Evolutionary conservation across 2,329 filamentous ascomycete genomes (phyloP), one percentile per base, ranked within the genome.

Genomic region (Colletotrichum zoysiae): DNA sequence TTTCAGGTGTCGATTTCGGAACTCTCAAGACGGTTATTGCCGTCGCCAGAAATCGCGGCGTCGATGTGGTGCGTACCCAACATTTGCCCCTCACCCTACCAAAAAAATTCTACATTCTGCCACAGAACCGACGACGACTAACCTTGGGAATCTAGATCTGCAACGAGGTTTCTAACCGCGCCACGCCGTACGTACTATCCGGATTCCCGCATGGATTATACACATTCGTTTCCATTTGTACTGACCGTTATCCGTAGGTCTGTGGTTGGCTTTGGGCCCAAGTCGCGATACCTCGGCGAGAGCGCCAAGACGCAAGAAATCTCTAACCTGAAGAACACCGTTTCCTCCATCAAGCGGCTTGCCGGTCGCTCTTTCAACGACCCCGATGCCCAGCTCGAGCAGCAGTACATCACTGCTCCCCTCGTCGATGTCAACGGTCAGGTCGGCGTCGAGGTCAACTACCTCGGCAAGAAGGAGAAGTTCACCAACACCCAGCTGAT

Each of bases 281-380:
- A 97, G 86, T 91, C 90, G 83, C 93, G 96, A 86, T 97, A 97
- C 82, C 89, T 99, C 76, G 96, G 96, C 76, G 96, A 99, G 87
- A 85, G 93, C 70, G 96, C 96, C 77, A 98, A 98, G 90, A 98
- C 95, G 77, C 95, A 98, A 86, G 96, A 99, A 86, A 97, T 97
- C 82, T 97, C 95, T 80, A 99, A 99, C 88, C 91, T 98, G 80
- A 99, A 98, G 88, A 99, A 99, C 89, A 99, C 96, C 77, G 93
- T 99, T 85, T 88, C 90, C 82, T 95, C 91, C 76, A 89, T 99
- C 79, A 97, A 97, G 87, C 94, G 96, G 79, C 91, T 99, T 78
- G 92, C 93, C 80, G 96, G 96, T 80, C 94, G 96, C 81, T 87
- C 89, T 74, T 89, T 95, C 84, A 92, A 88, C 82, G 96, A 99